Evolutionary conservation across 2,329 filamentous ascomycete genomes (phyloP).

Genomic region (Colletotrichum sp.): DNA sequence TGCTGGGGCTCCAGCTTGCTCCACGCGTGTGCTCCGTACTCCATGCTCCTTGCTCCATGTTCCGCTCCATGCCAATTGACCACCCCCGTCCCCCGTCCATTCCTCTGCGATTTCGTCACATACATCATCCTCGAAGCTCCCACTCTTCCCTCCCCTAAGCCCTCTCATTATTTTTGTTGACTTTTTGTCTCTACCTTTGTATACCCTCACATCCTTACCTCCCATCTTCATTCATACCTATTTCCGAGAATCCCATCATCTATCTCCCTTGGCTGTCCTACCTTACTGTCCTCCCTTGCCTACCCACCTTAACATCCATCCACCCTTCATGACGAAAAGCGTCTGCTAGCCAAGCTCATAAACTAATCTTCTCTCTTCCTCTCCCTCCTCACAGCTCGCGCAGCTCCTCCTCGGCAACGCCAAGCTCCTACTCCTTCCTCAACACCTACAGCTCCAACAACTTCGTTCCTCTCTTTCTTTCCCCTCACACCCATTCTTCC

Average conservation of each 20-base stretch:
- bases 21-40: background rate
- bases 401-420: conserved; percentile 58
- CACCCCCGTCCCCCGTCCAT: conserved; percentile 6
- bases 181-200: background rate
- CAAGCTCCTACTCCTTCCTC: conserved; percentile 36
- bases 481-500: conserved; percentile 28
- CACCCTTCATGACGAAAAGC: conserved; percentile 2
- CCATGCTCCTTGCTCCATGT: conserved; percentile 7
- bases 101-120: conserved; percentile 21
- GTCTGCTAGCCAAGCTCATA: conserved; percentile 13
- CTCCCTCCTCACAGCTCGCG: conserved; percentile 43
- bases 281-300: conserved; percentile 23
- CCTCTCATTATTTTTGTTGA: background rate
- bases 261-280: background rate
- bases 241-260: background rate
- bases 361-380: conserved; percentile 22
- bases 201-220: background rate
- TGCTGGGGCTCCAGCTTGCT: conserved; percentile 1
- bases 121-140: conserved; percentile 17
- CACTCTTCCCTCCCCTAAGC: background rate
- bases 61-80: conserved; percentile 19
- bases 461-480: conserved; percentile 29
- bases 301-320: conserved; percentile 29
- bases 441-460: conserved; percentile 24
- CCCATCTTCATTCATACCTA: background rate